phyloP scores from a whole-genome alignment of 2,329 filamentous ascomycete genomes.

The Blumeria graminis region DNA sequence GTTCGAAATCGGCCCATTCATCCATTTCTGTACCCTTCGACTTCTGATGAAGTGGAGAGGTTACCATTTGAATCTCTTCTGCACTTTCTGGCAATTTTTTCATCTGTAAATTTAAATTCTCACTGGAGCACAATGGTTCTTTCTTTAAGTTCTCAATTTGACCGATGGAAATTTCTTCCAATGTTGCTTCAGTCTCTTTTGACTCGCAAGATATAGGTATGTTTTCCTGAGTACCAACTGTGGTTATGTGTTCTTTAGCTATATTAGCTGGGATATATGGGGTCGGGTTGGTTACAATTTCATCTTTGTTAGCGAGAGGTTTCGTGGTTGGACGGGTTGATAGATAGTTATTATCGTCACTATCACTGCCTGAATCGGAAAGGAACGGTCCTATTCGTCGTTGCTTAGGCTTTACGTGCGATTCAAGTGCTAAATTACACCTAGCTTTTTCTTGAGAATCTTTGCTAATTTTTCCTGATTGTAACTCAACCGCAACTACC shows the following conservation, averaged over 20 bases:
- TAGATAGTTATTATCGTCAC: slow-evolving; percentile 17
- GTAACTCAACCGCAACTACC: background rate
- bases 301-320: background rate
- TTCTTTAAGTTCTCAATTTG: background rate
- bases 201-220: background rate
- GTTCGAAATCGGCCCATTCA: slow-evolving; percentile 29
- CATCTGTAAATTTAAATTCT: background rate
- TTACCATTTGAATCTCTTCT: slow-evolving; percentile 9
- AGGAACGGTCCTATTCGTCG: slow-evolving; percentile 36
- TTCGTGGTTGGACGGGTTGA: background rate
- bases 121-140: background rate
- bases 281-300: background rate
- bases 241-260: background rate
- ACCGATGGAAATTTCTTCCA: background rate
- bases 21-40: slow-evolving; percentile 17
- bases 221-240: background rate
- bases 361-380: slow-evolving; percentile 42
- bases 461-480: background rate
- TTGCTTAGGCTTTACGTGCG: slow-evolving; percentile 5
- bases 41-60: slow-evolving; percentile 24
- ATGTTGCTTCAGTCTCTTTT: background rate
- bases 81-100: background rate
- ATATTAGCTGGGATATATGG: background rate
- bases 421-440: background rate
- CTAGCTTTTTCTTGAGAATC: slow-evolving; percentile 1